Percentiles rank a stretch among this genome's conserved stretches.
Evolutionary conservation across 2,329 filamentous ascomycete genomes (phyloP).

Genomic region (Fusarium sp.): DNA sequence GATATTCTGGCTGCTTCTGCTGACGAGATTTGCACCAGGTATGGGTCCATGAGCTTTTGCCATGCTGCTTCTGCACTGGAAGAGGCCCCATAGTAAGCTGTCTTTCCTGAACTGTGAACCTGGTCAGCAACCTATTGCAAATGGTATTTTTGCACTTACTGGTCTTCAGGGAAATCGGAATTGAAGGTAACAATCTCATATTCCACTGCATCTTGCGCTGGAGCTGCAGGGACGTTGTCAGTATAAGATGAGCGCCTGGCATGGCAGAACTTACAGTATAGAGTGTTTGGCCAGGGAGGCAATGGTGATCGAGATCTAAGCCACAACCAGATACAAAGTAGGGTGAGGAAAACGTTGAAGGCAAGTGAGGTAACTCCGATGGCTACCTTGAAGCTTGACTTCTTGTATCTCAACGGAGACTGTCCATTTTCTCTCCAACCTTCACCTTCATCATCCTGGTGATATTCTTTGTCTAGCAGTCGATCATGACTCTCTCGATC

Average conservation of each 20-base stretch:
- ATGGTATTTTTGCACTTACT: not conserved
- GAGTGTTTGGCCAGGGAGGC: conserved; percentile 1
- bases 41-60: not conserved
- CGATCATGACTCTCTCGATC: not conserved
- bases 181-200: conserved; percentile 6
- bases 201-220: not conserved
- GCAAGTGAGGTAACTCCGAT: not conserved
- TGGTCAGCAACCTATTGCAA: not conserved
- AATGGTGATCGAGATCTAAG: not conserved
- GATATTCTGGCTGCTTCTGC: not conserved
- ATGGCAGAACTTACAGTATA: not conserved
- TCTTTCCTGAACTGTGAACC: not conserved
- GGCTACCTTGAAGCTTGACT: too few relatives aligned
- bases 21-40: not conserved
- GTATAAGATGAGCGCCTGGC: accelerated
- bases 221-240: not conserved
- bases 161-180: conserved; percentile 7
- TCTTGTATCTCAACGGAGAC: not conserved
- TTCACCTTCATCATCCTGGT: not conserved
- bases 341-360: not conserved
- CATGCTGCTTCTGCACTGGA: not conserved
- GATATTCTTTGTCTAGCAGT: not conserved
- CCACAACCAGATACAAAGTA: not conserved
- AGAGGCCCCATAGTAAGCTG: conserved; percentile 2
- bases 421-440: not conserved